Evolutionary conservation across 2,329 filamentous ascomycete species (phyloP), one percentile per base, ranked within the genome.

Genomic region (Talaromyces pinophilus): DNA sequence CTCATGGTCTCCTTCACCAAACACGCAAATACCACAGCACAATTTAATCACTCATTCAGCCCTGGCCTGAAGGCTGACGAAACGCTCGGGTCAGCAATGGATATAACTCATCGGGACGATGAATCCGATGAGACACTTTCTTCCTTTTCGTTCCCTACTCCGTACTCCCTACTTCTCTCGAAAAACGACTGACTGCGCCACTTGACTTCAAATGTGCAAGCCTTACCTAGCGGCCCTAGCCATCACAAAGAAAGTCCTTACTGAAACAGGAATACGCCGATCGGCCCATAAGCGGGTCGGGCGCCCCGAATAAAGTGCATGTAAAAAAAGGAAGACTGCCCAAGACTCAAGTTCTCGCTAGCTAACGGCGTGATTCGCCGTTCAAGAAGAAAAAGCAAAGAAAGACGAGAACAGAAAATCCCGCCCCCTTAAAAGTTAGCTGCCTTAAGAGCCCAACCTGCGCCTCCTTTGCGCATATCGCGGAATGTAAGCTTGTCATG

Each of bases 401-500:
- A 48, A 46, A 57, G 57, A 48, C 63, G 54, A 61, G 57, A 60
- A 25, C 38, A 59, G 19, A 54, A 63, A 63, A 63, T 63, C 28
- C 44, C 60, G 60, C 60, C 60, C 60, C 60, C 60, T 63, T 52
- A 30, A 60, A 25, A 25, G 25, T 8, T 33, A 7, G 30, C 1
- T 33, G 30, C 30, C 30, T 10, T 60, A 2, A 13, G 11, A 10
- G 38, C 57, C 59, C 59, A 61, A 61, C 54, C 33, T 38, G 19
- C 19, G 19, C 19, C 19, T 19, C 19, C 11, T 11, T 22, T 35
- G 54, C 54, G 54, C 54, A 57, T 57, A 40, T 57, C 54, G 54
- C 54, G 54, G 54, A 57, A 57, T 40, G 54, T 10, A 33, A 8
- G 33, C 8, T 11, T 8, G 33, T 33, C 33, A 33, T 33, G n/a